These are phyloP conservation scores for Mikania micrantha DNA, from an alignment of 129 eudicot species.

Conservation along the genomic window DNA sequence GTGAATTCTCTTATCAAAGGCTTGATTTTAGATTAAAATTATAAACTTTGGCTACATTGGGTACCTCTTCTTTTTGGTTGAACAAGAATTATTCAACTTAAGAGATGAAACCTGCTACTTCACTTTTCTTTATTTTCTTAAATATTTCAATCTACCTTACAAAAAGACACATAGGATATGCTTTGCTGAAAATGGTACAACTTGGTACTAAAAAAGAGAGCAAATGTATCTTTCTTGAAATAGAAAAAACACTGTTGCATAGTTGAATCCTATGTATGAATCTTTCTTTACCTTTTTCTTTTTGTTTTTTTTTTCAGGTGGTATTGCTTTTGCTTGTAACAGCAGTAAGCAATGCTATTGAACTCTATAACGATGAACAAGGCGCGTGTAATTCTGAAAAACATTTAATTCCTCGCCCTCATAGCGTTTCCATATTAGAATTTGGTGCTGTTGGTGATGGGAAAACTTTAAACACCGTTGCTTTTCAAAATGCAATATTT, in stretches of 20 bases:
- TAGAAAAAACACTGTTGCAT: slow-evolving; percentile 5
- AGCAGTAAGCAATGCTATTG: slow-evolving; percentile 34
- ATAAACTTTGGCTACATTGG: slow-evolving; percentile 12
- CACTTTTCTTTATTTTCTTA: background rate
- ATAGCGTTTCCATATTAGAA: slow-evolving; percentile 73
- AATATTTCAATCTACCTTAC: background rate
- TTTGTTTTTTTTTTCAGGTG: slow-evolving; percentile 45
- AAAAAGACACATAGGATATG: slow-evolving; percentile 12
- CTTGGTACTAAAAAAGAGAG: slow-evolving; percentile 18
- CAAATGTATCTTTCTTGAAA: slow-evolving; percentile 4
- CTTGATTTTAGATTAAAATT: background rate
- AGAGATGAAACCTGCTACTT: background rate
- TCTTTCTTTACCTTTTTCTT: slow-evolving; percentile 40
- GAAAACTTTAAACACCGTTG: slow-evolving; percentile 61
- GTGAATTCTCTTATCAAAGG: background rate
- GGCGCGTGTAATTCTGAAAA: slow-evolving; percentile 44
- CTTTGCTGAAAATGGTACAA: slow-evolving; percentile 24
- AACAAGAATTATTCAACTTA: slow-evolving; percentile 1
- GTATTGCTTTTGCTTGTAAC: slow-evolving; percentile 51
- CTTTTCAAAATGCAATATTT: slow-evolving; percentile 86
- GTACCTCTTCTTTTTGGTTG: background rate
- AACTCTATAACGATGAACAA: slow-evolving; percentile 21
- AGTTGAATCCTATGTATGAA: slow-evolving; percentile 21
- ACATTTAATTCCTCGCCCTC: slow-evolving; percentile 69
- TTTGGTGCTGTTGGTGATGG: slow-evolving; percentile 91